Base-by-base conservation (phyloP, 2,329 filamentous ascomycete species). In the Talaromyces albobiverticillius region DNA sequence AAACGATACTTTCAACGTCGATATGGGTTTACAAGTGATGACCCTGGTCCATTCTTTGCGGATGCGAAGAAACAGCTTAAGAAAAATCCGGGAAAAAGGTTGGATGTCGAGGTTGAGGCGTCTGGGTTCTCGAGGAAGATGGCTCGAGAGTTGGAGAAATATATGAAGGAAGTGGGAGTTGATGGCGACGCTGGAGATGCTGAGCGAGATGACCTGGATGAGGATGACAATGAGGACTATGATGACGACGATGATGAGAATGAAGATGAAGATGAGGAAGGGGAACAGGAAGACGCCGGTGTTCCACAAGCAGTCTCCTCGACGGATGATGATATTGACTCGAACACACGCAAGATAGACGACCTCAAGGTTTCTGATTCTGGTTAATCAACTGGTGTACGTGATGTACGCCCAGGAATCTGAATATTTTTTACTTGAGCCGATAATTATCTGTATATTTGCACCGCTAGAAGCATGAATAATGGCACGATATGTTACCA, bases 71-170 rank as follows among this genome's bases (percentile, higher is more conserved):
- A 92, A 71, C 80, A 79, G 1, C 76, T 91, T 49, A 53, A 63
- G 11, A 81, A 82, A 66, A 83, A 85, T 53, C 83, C 84, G 11
- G 79, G 78, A 0, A 84, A 78, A 58, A 82, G 94, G 60, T 73
- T 99, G 14, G 95, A 99, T 71, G 86, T 95, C 14, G 84, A 89
- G 29, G 91, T 95, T 1, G 88, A 95, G 67, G 94, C 94, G 0
- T 95, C 90, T 2, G 94, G 94, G 0, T 97, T 99, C 71, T 95
- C 90, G 18, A 95, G 88, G 77, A 97, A 96, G 76, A 96, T 96
- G 88, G 83, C 90, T 14, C 95, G 94, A 71, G 94, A 99, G 62
- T 76, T 99, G 14, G 94, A 96, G 67, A 82, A 84, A 9, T 96
- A 95, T 60, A 94, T 99, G 75, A 87, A 91, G 67, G 82, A 85